These are phyloP conservation scores for Ciborinia camelliae DNA, from an alignment of 2,329 filamentous ascomycete species.

Conservation along the genomic window DNA sequence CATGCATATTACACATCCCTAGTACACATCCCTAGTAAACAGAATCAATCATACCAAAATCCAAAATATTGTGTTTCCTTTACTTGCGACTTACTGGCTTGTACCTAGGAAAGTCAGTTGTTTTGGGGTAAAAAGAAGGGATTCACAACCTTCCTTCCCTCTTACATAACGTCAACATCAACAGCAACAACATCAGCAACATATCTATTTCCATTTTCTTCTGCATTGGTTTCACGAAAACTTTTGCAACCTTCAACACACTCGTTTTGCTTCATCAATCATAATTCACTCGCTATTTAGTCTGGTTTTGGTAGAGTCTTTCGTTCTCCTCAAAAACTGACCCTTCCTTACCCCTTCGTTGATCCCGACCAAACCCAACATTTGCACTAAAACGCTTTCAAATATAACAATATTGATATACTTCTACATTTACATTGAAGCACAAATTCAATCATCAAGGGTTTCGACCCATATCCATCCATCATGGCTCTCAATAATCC, in stretches of 20 bases:
- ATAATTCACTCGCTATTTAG: slow-evolving; percentile 1
- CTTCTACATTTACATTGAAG: not conserved
- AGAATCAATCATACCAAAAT: no score
- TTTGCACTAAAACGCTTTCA: not conserved
- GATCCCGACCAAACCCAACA: not conserved
- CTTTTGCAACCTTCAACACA: not conserved
- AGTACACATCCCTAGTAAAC: no score
- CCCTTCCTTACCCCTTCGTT: not conserved
- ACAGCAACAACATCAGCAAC: not conserved
- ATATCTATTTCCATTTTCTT: not conserved
- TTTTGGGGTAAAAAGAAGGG: not conserved
- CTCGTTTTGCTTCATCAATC: slow-evolving; percentile 4
- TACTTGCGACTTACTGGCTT: not conserved
- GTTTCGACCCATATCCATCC: slow-evolving; percentile 35
- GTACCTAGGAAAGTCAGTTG: not conserved
- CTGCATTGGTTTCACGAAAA: not conserved
- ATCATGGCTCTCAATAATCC: slow-evolving; percentile 55
- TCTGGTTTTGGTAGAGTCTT: not conserved
- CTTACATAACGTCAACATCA: not conserved
- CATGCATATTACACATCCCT: no score
- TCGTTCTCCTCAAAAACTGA: not conserved
- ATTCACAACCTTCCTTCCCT: slow-evolving; percentile 9
- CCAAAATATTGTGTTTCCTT: slow-evolving; percentile 1
- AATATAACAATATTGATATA: not conserved
- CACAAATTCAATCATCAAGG: slow-evolving; percentile 17